Base-by-base conservation (phyloP, 1,139 yeast genomes). In the Suhomyces terraborum region DNA sequence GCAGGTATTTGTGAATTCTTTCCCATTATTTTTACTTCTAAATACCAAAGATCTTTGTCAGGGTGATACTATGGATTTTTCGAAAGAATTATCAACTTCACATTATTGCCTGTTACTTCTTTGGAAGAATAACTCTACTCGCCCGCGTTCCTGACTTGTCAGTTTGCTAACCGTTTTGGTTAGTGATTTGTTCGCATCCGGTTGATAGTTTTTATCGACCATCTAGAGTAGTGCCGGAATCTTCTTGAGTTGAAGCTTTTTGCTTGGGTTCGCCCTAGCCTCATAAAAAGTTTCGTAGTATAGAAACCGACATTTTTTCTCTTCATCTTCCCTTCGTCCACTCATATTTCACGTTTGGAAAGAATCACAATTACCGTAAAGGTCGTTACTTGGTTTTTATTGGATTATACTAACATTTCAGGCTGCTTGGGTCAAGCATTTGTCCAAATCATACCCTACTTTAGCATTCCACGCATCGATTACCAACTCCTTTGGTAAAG, bases 381-480 rank as follows among this genome's bases (percentile, higher is more conserved):
- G 16, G n/a, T n/a, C 12, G 23, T 13, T 32, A 32, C 35, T 32
- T 32, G 26, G 27, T 32, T 13, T 13, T 20, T 29, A 37, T 39
- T 30, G 32, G 32, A 30, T 30, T 30, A 38, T 77, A 78, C 84
- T 77, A 73, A 79, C 82, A 61, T 42, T 46, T 47, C 65, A 91
- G 98, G 98, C 98, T 63, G 96, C 98, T 36, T 93, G 98, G 98
- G 96, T 93, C 39, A 93, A 93, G 63, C 93, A 86, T 62, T 74
- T 93, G 52, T 89, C 97, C 2, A 89, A 88, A 59, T 87, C 82
- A 46, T 88, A 81, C 60, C 98, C 98, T 36, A 93, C 98, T 3
- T 74, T 93, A 56, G 98, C 98, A 48, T 93, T 93, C 75, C 98
- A 93, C 65, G 98, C 98, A 3, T 89, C 98, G 4, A 93, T 93